Evolutionary conservation across 2,329 filamentous ascomycete genomes (phyloP).

Genomic region (Trichoderma hamatum): DNA sequence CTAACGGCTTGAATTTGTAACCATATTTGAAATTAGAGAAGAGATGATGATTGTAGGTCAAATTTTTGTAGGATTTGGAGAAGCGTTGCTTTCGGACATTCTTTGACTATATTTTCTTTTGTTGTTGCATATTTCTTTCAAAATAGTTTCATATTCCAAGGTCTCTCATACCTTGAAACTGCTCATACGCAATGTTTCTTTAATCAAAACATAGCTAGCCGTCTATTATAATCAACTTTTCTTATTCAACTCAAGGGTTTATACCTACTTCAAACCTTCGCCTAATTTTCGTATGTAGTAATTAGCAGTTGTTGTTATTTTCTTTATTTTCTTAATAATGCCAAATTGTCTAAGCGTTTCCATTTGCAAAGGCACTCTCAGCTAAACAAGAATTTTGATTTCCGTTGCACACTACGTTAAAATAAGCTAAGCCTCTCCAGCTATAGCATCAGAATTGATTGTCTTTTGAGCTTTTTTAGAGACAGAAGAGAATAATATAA

Average conservation of each 20-base stretch:
- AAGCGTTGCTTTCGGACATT: neutral
- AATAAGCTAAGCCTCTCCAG: too few species aligned
- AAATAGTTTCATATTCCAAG: too few species aligned
- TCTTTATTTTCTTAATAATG: too few species aligned
- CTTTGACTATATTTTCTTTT: neutral
- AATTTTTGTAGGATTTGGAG: neutral
- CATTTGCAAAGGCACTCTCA: too few species aligned
- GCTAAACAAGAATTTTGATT: too few species aligned
- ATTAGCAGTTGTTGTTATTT: too few species aligned
- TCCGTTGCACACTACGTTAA: too few species aligned
- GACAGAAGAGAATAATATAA: neutral
- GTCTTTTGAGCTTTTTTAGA: neutral
- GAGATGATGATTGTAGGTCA: neutral
- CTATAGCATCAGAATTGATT: neutral
- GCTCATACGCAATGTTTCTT: neutral
- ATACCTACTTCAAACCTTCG: too few species aligned
- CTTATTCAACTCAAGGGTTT: too few species aligned
- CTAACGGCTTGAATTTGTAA: neutral
- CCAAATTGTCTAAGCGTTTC: too few species aligned
- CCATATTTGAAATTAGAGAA: neutral
- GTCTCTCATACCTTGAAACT: neutral
- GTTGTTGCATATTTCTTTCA: neutral
- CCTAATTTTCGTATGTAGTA: too few species aligned
- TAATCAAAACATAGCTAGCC: neutral
- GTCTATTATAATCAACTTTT: too few species aligned